A percentile compares a stretch with the other conserved stretches of the same genome.
phyloP scores from a whole-genome alignment of 768 basidiomycete species.

The Lactifluus hygrophoroides region DNA sequence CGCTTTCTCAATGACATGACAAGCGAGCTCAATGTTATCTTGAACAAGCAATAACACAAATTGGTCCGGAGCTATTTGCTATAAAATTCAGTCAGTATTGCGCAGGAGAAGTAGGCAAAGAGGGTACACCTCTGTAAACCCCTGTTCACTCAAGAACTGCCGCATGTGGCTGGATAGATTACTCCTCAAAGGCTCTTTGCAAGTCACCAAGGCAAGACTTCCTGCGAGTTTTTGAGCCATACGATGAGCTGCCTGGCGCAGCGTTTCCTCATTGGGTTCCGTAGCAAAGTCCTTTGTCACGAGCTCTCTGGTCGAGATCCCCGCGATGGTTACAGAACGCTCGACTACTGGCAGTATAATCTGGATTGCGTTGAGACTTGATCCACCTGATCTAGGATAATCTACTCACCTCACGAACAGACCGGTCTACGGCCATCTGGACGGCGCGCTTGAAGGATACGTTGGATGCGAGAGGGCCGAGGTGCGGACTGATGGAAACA shows the following conservation, averaged over 20 bases:
- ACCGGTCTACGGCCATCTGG: conserved; percentile 83
- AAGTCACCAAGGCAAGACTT: conserved; percentile 92
- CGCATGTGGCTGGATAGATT: conserved; percentile 86
- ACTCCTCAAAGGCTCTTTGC: conserved; percentile 92
- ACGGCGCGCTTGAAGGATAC: conserved; percentile 85
- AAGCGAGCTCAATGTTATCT: conserved; percentile 91
- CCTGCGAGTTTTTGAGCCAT: conserved; percentile 98
- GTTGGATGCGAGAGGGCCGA: conserved; percentile 66
- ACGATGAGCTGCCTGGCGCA: conserved; percentile 85
- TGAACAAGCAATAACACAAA: conserved; percentile 71
- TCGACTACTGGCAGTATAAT: conserved; percentile 98
- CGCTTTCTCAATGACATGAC: conserved; percentile 90
- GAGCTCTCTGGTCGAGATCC: conserved; percentile 92
- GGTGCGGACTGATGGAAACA: conserved; percentile 70
- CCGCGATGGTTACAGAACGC: conserved; percentile 95
- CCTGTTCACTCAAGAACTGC: conserved; percentile 74
- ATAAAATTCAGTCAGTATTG: conserved; percentile 6
- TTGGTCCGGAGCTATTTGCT: conserved; percentile 74
- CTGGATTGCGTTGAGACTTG: conserved; percentile 29
- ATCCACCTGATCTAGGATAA: not conserved
- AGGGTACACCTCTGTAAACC: conserved; percentile 69
- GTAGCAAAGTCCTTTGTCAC: conserved; percentile 95
- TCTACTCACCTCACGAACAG: conserved; percentile 77
- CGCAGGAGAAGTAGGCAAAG: conserved; percentile 8
- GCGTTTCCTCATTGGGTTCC: conserved; percentile 81